Evolutionary conservation across 305 asterid species (phyloP).

Genomic region (Ruellia speciosa): DNA sequence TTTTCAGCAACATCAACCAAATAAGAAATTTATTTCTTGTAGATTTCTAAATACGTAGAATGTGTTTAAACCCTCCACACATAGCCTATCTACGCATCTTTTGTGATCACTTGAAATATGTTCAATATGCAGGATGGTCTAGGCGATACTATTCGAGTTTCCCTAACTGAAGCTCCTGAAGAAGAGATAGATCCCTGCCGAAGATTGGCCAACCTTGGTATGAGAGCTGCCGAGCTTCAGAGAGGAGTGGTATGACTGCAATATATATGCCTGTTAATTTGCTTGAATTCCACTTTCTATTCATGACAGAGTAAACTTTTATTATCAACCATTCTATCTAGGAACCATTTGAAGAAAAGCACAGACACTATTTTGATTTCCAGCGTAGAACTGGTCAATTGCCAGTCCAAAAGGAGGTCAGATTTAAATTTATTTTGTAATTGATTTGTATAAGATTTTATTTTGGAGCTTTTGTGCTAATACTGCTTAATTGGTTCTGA

Average conservation of each 20-base stretch:
- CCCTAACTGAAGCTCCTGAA: constrained; percentile 94
- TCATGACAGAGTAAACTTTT: constrained; percentile 4
- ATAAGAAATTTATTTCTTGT: constrained; percentile 10
- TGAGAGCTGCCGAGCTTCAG: constrained; percentile 81
- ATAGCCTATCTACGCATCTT: too few relatives aligned
- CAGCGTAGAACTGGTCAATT: constrained; percentile 93
- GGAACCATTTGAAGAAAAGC: constrained; percentile 90
- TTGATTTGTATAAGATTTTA: constrained; percentile 4
- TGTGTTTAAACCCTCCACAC: too few relatives aligned
- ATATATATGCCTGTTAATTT: constrained; percentile 12
- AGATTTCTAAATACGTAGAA: not conserved
- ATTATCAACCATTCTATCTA: constrained; percentile 27
- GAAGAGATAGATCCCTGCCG: constrained; percentile 96
- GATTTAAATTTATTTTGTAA: constrained; percentile 11
- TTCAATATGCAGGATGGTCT: constrained; percentile 68
- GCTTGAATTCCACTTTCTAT: constrained; percentile 18
- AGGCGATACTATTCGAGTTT: constrained; percentile 96
- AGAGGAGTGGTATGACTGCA: constrained; percentile 87
- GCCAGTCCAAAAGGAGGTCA: constrained; percentile 92
- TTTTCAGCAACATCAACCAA: constrained; percentile 49
- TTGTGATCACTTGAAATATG: not conserved
- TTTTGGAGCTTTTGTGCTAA: constrained; percentile 17
- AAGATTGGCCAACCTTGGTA: constrained; percentile 94
- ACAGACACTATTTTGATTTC: constrained; percentile 87
- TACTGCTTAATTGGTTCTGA: constrained; percentile 8